These are phyloP conservation scores for Plasmodium berghei DNA, from an alignment of 169 alveolate species.

Conservation along the genomic window DNA sequence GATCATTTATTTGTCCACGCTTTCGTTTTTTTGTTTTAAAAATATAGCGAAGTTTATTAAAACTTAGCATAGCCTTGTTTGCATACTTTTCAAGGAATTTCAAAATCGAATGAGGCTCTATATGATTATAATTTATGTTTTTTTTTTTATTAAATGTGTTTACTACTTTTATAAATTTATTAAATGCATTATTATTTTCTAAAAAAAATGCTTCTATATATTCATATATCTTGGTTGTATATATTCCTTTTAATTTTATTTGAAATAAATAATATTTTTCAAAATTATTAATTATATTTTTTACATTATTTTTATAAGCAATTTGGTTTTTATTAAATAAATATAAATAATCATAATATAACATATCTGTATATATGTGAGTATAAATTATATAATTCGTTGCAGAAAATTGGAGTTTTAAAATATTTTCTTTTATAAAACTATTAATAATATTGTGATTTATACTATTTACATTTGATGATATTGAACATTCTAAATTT, in stretches of 20 bases:
- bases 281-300: conserved; percentile 19
- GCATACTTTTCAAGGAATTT: conserved; percentile 32
- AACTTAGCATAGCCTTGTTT: conserved; percentile 4
- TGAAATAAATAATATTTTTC: conserved; percentile 26
- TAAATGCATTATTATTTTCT: conserved; percentile 21
- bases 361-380: conserved; percentile 70
- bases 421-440: conserved; percentile 46
- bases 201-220: conserved; percentile 39
- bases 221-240: conserved; percentile 19
- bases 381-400: conserved; percentile 43
- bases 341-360: conserved; percentile 68
- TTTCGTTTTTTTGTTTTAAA: conserved; percentile 26
- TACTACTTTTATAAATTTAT: conserved; percentile 9
- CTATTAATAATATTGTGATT: conserved; percentile 35
- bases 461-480: conserved; percentile 36
- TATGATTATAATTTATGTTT: background rate
- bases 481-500: conserved; percentile 14
- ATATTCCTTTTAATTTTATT: conserved; percentile 53
- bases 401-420: conserved; percentile 32
- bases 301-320: conserved; percentile 20
- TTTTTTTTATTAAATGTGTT: background rate
- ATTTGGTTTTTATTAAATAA: conserved; percentile 36
- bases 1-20: background rate
- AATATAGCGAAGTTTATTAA: conserved; percentile 28
- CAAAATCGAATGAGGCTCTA: background rate